phyloP scores from a whole-genome alignment of 768 basidiomycete genomes.

The Lentinus tigrinus region DNA sequence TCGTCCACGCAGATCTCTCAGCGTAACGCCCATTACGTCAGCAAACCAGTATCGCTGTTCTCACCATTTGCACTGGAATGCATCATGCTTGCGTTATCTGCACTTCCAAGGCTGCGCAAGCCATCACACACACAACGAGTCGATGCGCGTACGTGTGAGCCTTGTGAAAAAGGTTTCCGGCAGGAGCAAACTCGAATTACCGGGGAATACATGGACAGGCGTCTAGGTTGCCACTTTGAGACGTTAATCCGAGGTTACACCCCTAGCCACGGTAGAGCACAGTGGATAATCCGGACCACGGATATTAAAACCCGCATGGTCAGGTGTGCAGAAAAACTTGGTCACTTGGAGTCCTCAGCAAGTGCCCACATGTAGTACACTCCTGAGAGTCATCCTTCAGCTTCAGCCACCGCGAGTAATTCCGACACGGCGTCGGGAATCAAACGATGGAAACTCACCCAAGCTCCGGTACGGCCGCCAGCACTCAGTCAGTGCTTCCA shows the following conservation, averaged over 20 bases:
- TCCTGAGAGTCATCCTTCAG: conserved; percentile 37
- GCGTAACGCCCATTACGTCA: conserved; percentile 15
- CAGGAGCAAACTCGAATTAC: too few relatives aligned
- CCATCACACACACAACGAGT: neutral
- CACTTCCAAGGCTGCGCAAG: too few relatives aligned
- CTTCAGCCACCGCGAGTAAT: conserved; percentile 2
- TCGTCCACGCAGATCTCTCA: conserved; percentile 12
- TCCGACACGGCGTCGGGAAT: neutral
- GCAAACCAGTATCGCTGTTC: neutral
- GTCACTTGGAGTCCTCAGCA: conserved; percentile 32
- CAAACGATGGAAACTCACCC: conserved; percentile 42
- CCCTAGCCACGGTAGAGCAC: neutral
- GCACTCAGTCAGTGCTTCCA: conserved; percentile 69
- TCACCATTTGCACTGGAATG: too few relatives aligned
- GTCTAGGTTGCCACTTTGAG: too few relatives aligned
- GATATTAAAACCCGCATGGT: too few relatives aligned
- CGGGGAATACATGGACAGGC: too few relatives aligned
- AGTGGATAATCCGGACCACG: neutral
- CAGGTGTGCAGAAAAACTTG: too few relatives aligned
- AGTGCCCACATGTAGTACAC: conserved; percentile 91
- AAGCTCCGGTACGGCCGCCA: conserved; percentile 86
- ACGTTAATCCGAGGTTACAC: neutral
- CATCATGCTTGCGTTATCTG: too few relatives aligned
- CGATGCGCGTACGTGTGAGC: too few relatives aligned
- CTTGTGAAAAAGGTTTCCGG: too few relatives aligned